Percentiles rank a stretch among this genome's conserved stretches.
Evolutionary conservation across 352 stramenopile species (phyloP).

Genomic region (Aphanomyces astaci): DNA sequence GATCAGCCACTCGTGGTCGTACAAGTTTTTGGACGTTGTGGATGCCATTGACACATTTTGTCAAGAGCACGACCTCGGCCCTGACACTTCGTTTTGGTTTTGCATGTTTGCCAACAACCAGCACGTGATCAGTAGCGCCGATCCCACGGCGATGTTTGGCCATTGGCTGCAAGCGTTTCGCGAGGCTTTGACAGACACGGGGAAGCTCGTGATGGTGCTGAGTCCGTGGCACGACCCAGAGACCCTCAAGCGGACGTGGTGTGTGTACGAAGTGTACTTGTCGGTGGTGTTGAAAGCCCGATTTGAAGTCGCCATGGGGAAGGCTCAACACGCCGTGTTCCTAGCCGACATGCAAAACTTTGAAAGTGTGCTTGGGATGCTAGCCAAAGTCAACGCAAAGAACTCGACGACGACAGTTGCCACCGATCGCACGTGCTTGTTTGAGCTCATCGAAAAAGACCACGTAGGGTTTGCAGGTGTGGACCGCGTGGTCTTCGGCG

Average conservation of each 20-base stretch:
- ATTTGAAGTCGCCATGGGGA: conserved; percentile 7
- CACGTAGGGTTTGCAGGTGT: background rate
- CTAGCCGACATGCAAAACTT: background rate
- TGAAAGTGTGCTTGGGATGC: too few relatives aligned
- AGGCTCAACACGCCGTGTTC: background rate
- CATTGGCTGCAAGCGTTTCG: background rate
- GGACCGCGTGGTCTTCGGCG: conserved; percentile 5
- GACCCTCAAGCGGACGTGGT: conserved; percentile 1
- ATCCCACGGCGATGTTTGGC: background rate
- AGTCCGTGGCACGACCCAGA: conserved; percentile 2
- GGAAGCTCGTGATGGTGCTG: conserved; percentile 14
- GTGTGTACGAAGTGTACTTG: conserved; percentile 8
- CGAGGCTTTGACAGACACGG: background rate
- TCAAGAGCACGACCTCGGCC: background rate
- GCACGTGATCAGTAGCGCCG: background rate
- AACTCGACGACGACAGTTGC: background rate
- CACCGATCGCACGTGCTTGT: background rate
- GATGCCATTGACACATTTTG: background rate
- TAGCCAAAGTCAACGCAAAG: background rate
- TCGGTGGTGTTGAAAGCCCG: background rate
- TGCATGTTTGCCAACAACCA: conserved; percentile 15
- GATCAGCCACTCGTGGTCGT: conserved; percentile 16
- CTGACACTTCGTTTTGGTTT: background rate
- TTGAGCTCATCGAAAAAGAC: background rate
- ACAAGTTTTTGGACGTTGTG: conserved; percentile 13